Percentiles rank a stretch among this genome's conserved stretches.
Conservation (phyloP, 495 filamentous ascomycete genomes). For the Aspergillus campestris region DNA sequence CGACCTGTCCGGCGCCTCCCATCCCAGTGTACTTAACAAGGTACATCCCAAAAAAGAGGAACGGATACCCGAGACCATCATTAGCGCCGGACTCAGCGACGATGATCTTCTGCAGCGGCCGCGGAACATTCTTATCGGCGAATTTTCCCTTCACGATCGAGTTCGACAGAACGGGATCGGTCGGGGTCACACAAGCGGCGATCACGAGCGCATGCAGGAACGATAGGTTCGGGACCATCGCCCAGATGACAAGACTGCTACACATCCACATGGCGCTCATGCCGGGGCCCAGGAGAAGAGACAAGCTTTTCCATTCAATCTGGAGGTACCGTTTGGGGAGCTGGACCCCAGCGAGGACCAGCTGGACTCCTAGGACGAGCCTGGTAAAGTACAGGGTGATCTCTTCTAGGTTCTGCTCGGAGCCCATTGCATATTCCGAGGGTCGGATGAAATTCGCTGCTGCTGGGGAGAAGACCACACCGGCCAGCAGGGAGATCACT, state of each 20-base stretch:
- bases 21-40: slow-evolving; percentile 65
- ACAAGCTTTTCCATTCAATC: slow-evolving; percentile 71
- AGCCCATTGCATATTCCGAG: slow-evolving; percentile 63
- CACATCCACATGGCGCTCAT: slow-evolving; percentile 88
- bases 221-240: slow-evolving; percentile 58
- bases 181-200: slow-evolving; percentile 81
- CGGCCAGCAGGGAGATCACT: slow-evolving; percentile 81
- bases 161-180: slow-evolving; percentile 83
- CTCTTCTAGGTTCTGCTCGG: slow-evolving; percentile 46
- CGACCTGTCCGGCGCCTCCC: slow-evolving; percentile 46
- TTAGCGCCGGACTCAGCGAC: slow-evolving; percentile 87
- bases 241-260: slow-evolving; percentile 73
- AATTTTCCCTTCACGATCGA: slow-evolving; percentile 92
- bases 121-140: slow-evolving; percentile 82
- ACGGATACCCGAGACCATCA: slow-evolving; percentile 90
- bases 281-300: slow-evolving; percentile 70
- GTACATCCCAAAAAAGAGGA: slow-evolving; percentile 78
- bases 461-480: slow-evolving; percentile 68
- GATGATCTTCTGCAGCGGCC: slow-evolving; percentile 74
- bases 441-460: slow-evolving; percentile 72
- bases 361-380: slow-evolving; percentile 83
- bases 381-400: slow-evolving; percentile 79
- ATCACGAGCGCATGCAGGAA: slow-evolving; percentile 74
- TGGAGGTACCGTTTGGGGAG: slow-evolving; percentile 79
- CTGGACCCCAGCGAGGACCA: slow-evolving; percentile 84